Conservation (phyloP, 331 rosid species). For the Pyrus hybrid region DNA sequence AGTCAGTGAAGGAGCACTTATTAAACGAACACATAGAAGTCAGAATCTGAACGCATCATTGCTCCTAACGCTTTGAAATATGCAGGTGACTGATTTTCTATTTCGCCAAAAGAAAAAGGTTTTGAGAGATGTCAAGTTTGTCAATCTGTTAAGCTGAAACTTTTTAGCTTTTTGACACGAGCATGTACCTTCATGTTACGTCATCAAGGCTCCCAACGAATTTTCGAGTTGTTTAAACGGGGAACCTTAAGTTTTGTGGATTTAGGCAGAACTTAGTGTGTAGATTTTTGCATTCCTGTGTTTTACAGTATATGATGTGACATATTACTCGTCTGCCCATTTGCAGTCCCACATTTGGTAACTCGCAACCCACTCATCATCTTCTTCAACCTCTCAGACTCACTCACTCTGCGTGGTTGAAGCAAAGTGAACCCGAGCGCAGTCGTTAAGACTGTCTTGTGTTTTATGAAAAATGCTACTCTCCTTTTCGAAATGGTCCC, state of each 20-base stretch:
- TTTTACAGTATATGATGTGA: background rate
- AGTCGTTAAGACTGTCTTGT: slow-evolving; percentile 6
- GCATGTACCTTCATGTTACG: background rate
- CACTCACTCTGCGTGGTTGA: no score
- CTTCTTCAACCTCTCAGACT: no score
- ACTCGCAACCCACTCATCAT: no score
- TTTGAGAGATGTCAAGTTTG: background rate
- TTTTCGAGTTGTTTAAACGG: background rate
- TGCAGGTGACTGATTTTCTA: background rate
- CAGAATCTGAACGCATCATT: slow-evolving; percentile 31
- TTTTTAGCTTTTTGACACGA: background rate
- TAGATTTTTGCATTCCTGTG: background rate
- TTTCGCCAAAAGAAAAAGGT: background rate
- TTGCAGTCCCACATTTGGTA: no score
- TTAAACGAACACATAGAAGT: slow-evolving; percentile 64
- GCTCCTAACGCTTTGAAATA: background rate
- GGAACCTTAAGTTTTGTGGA: background rate
- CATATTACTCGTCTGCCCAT: background rate
- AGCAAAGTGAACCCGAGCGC: no score
- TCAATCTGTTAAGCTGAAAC: background rate
- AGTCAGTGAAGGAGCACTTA: slow-evolving; percentile 58
- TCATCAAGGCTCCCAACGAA: background rate
- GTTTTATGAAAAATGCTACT: no score
- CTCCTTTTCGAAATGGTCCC: no score
- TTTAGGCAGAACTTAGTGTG: background rate